Conservation (phyloP, 2,329 filamentous ascomycete species). For the Trichoderma lentiforme region DNA sequence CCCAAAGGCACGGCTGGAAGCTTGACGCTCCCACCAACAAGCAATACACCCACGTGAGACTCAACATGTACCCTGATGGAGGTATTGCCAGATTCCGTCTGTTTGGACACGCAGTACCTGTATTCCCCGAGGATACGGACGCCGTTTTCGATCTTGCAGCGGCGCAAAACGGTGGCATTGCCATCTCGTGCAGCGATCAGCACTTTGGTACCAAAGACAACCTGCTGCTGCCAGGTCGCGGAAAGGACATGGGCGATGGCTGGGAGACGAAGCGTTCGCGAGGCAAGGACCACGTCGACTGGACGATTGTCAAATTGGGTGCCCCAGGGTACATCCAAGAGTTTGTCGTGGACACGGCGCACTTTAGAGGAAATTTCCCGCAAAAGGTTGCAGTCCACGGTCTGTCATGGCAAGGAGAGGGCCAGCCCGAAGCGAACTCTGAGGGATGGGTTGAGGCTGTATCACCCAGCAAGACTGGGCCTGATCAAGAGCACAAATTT, state of each 20-base stretch:
- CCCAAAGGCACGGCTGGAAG: conserved; percentile 70
- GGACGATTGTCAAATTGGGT: conserved; percentile 74
- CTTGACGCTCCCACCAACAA: conserved; percentile 57
- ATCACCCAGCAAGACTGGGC: conserved; percentile 63
- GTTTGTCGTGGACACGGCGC: conserved; percentile 74
- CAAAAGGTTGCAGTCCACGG: conserved; percentile 69
- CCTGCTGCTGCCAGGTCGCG: conserved; percentile 72
- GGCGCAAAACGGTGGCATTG: conserved; percentile 74
- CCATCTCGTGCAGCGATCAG: conserved; percentile 73
- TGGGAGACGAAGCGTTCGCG: conserved; percentile 81
- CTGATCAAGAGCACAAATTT: conserved; percentile 71
- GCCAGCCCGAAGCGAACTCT: conserved; percentile 55
- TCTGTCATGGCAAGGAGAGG: conserved; percentile 51
- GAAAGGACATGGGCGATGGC: conserved; percentile 82
- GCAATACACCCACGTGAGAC: conserved; percentile 72
- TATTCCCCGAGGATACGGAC: conserved; percentile 65
- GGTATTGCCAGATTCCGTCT: conserved; percentile 78
- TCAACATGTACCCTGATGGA: conserved; percentile 84
- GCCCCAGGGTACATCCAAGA: conserved; percentile 61
- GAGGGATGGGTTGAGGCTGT: conserved; percentile 65
- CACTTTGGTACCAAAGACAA: conserved; percentile 83
- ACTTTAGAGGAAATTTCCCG: conserved; percentile 81
- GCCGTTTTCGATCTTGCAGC: conserved; percentile 73
- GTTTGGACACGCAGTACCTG: conserved; percentile 71
- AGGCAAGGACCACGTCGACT: conserved; percentile 70